These are phyloP conservation scores for Beauveria medogensis DNA, from an alignment of 2,329 filamentous ascomycete species.

Conservation along the genomic window DNA sequence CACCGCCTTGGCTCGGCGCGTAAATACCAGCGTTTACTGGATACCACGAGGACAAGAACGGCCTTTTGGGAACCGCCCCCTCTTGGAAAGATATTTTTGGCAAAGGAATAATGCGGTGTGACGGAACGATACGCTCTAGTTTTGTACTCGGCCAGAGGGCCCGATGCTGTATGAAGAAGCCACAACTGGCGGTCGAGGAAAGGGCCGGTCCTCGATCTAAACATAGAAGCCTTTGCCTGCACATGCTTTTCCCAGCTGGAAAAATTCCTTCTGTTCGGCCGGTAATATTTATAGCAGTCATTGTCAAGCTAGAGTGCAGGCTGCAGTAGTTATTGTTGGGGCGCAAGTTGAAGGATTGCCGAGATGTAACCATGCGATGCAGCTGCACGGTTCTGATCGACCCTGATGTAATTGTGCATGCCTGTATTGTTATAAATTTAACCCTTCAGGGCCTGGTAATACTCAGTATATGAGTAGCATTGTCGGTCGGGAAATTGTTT, in stretches of 20 bases:
- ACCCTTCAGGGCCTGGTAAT: not conserved
- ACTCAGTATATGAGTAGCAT: not conserved
- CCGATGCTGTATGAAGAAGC: not conserved
- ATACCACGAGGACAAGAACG: not conserved
- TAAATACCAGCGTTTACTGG: not conserved
- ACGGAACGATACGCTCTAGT: not conserved
- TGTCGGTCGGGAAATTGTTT: not conserved
- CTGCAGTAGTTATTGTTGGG: not conserved
- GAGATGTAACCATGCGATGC: not conserved
- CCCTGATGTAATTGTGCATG: not conserved
- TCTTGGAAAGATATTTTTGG: not conserved
- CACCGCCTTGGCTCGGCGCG: slow-evolving; percentile 1
- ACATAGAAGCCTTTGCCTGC: not conserved
- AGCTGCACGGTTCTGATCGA: not conserved
- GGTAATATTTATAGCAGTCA: not conserved
- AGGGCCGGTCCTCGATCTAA: not conserved
- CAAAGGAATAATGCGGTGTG: not conserved
- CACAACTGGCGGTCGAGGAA: not conserved
- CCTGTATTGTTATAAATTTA: not conserved
- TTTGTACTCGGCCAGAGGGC: not conserved
- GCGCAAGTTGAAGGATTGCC: not conserved
- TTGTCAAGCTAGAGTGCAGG: not conserved
- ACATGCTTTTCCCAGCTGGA: not conserved
- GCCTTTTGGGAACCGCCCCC: not conserved
- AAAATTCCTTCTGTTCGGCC: not conserved